A percentile compares a stretch with the other conserved stretches of the same genome.
Evolutionary conservation across 768 basidiomycete species (phyloP).

Genomic region (Trametes cinnabarina): DNA sequence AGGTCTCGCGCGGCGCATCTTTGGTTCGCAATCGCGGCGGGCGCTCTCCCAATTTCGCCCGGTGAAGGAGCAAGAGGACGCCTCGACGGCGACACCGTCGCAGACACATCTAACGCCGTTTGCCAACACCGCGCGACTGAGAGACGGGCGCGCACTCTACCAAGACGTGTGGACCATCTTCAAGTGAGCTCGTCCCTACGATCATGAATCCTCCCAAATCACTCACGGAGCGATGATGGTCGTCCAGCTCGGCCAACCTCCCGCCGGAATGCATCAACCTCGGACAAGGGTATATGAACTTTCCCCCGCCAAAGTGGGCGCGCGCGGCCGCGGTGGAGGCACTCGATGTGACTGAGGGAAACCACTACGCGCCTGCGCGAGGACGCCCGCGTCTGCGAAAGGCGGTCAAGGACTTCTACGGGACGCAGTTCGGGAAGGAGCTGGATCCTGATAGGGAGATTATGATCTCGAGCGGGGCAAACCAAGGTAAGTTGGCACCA

Average conservation of each 20-base stretch:
- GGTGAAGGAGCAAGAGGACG: no score
- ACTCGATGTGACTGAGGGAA: conserved; percentile 54
- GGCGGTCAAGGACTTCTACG: conserved; percentile 81
- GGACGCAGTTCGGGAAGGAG: conserved; percentile 58
- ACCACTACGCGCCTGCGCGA: conserved; percentile 89
- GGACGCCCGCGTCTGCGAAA: conserved; percentile 84
- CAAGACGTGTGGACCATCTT: conserved; percentile 90
- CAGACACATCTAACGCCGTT: no score
- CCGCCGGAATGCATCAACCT: conserved; percentile 92
- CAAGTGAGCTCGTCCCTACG: conserved; percentile 46
- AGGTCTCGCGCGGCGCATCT: no score
- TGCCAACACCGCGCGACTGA: conserved; percentile 44
- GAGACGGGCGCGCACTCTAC: conserved; percentile 72
- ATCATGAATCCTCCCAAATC: background rate
- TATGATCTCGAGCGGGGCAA: conserved; percentile 91
- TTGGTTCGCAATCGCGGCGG: no score
- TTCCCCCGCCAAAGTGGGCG: conserved; percentile 78
- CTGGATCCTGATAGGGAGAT: conserved; percentile 86
- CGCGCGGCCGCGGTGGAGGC: conserved; percentile 69
- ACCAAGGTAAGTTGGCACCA: conserved; percentile 63
- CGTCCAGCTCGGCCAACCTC: conserved; percentile 73
- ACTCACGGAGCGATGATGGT: no score
- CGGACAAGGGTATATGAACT: conserved; percentile 90
- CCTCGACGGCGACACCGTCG: no score
- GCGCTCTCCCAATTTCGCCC: no score